These are phyloP conservation scores for Penstemon davidsonii DNA, from an alignment of 257 asterid species.

Conservation along the genomic window DNA sequence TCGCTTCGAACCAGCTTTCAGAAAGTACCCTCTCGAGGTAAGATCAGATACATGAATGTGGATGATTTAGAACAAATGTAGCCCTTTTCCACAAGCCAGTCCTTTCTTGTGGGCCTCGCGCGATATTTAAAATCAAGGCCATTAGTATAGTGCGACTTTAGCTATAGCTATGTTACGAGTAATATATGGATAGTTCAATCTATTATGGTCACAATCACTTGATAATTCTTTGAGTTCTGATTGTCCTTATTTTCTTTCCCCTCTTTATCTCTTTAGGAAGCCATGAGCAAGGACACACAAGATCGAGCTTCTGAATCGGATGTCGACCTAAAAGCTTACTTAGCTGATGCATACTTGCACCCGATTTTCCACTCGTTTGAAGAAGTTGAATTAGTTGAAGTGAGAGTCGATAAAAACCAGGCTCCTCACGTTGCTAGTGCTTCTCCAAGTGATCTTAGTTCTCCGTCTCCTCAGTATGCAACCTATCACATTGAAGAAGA, in stretches of 20 bases:
- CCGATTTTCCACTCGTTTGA: constrained; percentile 88
- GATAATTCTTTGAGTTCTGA: not conserved
- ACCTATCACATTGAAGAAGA: constrained; percentile 33
- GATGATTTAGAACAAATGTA: no score
- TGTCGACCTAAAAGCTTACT: constrained; percentile 51
- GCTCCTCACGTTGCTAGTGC: constrained; percentile 35
- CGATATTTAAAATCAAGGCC: no score
- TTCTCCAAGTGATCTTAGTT: constrained; percentile 48
- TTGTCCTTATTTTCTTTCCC: not conserved
- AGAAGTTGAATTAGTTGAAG: constrained; percentile 70
- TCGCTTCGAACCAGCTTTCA: constrained; percentile 94
- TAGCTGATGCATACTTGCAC: constrained; percentile 91
- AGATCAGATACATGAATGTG: not conserved
- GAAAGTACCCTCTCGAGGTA: constrained; percentile 94
- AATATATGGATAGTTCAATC: no score
- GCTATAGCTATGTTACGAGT: no score
- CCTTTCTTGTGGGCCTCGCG: no score
- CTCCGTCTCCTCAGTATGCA: constrained; percentile 50
- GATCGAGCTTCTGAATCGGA: constrained; percentile 57
- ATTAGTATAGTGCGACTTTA: no score
- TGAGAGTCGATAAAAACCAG: constrained; percentile 47
- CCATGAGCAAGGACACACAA: constrained; percentile 71
- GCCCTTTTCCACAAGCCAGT: no score
- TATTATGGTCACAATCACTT: not conserved
- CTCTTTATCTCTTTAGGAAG: constrained; percentile 63